Base-by-base conservation (phyloP, 768 basidiomycete species). In the Mycena latifolia region DNA sequence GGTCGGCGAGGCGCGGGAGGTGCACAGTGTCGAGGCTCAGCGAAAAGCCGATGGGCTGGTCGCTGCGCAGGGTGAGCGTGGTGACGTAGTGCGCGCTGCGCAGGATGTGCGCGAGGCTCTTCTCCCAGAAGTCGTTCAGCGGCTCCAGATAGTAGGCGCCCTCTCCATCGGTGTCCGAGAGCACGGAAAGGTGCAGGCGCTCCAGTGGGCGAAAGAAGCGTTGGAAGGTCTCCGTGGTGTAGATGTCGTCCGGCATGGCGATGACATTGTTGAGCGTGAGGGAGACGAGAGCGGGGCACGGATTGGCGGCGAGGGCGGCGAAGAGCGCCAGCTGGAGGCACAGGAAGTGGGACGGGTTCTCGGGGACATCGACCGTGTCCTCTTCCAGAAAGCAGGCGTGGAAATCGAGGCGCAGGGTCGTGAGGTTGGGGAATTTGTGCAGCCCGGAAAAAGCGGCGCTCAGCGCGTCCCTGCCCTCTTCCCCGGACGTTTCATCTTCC, bases 201-300 rank as follows among this genome's bases (percentile, higher is more conserved):
- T 43, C 24, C 25, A 69, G 18, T 18, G 37, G 11, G 10, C n/a
- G 24, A n/a, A 69, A 63, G 25, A 69, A 25, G 24, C 15, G 9
- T 0, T 50, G 63, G 31, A 65, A 69, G 10, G 22, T 22, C 15
- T 31, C 56, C 15, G 48, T 2, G 18, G 28, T 10, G 33, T 55
- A 65, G 33, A 69, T 56, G 4, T 37, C 29, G 54, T 59, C 15
- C 24, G 59, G 64, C 12, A 62, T 24, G 3, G 60, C 41, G 35
- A 69, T 43, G 2, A 69, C 8, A 33, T 64, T 64, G 35, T 52
- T 39, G 3, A 69, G 57, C 0, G 52, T 53, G 11, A 69, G 12
- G 2, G 53, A 48, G 2, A 45, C 53, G 8, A 64, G 52, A 7
- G 35, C 8, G 2, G 53, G 48, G 11, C 46, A 54, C 22, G 63